Percentiles rank a stretch among this genome's conserved stretches.
phyloP scores from a whole-genome alignment of 331 rosid genomes.

The Acacia concinna region DNA sequence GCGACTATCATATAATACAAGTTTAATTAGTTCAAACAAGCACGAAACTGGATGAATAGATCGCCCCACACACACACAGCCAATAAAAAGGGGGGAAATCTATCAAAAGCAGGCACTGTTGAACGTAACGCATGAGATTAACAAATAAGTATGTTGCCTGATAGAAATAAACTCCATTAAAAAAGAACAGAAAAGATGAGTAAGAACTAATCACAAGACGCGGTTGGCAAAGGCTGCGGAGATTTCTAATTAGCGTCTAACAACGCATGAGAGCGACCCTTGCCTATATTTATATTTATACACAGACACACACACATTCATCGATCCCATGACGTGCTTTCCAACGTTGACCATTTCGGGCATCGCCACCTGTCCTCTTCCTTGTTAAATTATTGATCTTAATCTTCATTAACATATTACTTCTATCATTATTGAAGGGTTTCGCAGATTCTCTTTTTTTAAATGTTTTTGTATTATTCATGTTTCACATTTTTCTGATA shows the following conservation, averaged over 20 bases:
- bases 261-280: neutral
- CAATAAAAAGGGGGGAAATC: neutral
- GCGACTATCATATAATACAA: neutral
- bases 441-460: neutral
- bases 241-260: slow-evolving; percentile 22
- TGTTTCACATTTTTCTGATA: neutral
- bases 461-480: neutral
- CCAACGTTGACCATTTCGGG: neutral
- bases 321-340: neutral
- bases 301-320: too few relatives aligned
- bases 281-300: too few relatives aligned
- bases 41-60: neutral
- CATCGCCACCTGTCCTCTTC: slow-evolving; percentile 1
- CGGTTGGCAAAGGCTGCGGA: neutral
- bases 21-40: neutral
- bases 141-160: neutral
- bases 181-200: neutral
- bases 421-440: neutral
- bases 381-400: neutral
- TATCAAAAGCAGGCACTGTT: neutral
- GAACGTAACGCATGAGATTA: neutral
- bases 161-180: neutral
- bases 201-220: neutral
- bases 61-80: neutral
- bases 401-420: neutral